These are phyloP conservation scores for Dothistroma pini DNA, from an alignment of 2,329 filamentous ascomycete genomes.

Conservation along the genomic window DNA sequence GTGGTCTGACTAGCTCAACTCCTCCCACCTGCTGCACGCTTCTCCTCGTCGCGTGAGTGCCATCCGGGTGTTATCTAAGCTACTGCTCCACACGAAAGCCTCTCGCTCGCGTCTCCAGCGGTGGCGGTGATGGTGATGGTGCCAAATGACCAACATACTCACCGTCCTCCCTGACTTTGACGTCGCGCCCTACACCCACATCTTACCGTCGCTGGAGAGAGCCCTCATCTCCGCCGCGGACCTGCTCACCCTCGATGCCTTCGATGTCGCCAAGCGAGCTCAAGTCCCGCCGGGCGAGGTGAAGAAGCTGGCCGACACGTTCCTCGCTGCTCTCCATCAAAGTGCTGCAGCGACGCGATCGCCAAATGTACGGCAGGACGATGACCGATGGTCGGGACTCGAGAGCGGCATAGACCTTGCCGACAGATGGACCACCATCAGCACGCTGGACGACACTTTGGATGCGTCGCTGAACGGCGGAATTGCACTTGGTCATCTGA, in stretches of 20 bases:
- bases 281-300: slow-evolving; percentile 77
- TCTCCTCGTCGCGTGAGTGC: neutral
- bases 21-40: neutral
- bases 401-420: slow-evolving; percentile 39
- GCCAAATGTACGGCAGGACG: neutral
- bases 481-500: slow-evolving; percentile 74
- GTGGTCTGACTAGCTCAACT: neutral
- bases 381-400: slow-evolving; percentile 1
- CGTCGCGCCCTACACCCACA: slow-evolving; percentile 64
- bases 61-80: no score
- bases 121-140: slow-evolving; percentile 23
- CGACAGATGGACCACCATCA: slow-evolving; percentile 60
- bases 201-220: slow-evolving; percentile 76
- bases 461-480: slow-evolving; percentile 73
- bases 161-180: slow-evolving; percentile 78
- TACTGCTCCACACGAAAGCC: neutral
- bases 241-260: slow-evolving; percentile 75
- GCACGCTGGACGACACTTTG: slow-evolving; percentile 71
- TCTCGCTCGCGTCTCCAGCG: neutral
- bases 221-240: slow-evolving; percentile 75
- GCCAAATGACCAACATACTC: slow-evolving; percentile 77
- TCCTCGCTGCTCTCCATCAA: slow-evolving; percentile 65
- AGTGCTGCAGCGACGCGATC: neutral
- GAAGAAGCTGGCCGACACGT: slow-evolving; percentile 64
- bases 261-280: slow-evolving; percentile 81